Conservation (phyloP, 2,329 filamentous ascomycete genomes). For the Fusarium xyrophilum region DNA sequence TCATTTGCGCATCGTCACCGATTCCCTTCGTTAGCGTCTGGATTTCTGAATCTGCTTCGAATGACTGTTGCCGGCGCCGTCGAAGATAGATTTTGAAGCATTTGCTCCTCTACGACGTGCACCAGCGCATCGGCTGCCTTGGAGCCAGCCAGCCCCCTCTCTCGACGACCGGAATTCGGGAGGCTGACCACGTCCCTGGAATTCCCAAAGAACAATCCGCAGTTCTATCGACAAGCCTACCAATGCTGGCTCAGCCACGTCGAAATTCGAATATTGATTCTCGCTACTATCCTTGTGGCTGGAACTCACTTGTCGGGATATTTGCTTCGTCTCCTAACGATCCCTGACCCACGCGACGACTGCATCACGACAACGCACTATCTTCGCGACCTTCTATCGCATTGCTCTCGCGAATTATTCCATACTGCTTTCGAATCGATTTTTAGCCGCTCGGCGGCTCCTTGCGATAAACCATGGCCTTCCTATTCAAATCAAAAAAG, state of each 20-base stretch:
- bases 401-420: constrained; percentile 6
- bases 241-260: constrained; percentile 56
- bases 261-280: constrained; percentile 47
- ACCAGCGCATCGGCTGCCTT: constrained; percentile 33
- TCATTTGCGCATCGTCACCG: constrained; percentile 32
- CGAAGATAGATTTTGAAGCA: constrained; percentile 26
- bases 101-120: constrained; percentile 28
- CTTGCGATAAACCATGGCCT: constrained; percentile 69
- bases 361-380: background rate
- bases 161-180: constrained; percentile 43
- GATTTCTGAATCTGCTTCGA: constrained; percentile 7
- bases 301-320: constrained; percentile 33
- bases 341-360: constrained; percentile 35
- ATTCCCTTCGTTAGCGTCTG: constrained; percentile 24
- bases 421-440: constrained; percentile 30
- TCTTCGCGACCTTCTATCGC: constrained; percentile 13
- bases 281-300: constrained; percentile 43
- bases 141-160: constrained; percentile 35
- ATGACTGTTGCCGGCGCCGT: constrained; percentile 20
- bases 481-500: constrained; percentile 85
- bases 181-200: constrained; percentile 44
- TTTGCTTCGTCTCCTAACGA: constrained; percentile 21
- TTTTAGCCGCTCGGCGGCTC: constrained; percentile 48
- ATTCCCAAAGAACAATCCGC: constrained; percentile 42
- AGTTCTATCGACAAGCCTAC: constrained; percentile 37